Conservation (phyloP, 2,329 filamentous ascomycete species). For the Calonectria multiphialidica region DNA sequence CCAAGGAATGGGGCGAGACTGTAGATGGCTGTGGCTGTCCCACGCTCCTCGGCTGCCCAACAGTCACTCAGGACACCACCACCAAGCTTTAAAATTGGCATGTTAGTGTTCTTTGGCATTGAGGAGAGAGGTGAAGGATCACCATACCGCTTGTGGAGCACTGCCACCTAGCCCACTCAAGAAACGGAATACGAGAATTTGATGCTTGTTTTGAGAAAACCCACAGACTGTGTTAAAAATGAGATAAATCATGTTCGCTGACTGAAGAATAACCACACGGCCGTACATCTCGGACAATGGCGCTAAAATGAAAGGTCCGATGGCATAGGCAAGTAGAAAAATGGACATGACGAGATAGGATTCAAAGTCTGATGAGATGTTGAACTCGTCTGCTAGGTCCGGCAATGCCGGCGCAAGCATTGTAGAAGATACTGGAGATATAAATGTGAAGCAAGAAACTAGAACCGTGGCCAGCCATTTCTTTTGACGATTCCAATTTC, state of each 20-base stretch:
- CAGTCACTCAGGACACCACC: conserved; percentile 62
- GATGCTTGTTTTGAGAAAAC: conserved; percentile 57
- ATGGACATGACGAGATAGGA: conserved; percentile 68
- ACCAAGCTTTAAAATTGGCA: conserved; percentile 48
- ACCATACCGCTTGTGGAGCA: conserved; percentile 57
- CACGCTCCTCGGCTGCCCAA: conserved; percentile 56
- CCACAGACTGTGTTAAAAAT: conserved; percentile 66
- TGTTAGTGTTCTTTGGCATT: not conserved
- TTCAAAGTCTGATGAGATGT: conserved; percentile 55
- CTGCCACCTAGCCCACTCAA: conserved; percentile 60
- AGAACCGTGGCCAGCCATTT: conserved; percentile 51
- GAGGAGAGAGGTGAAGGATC: not conserved
- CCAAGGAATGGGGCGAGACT: conserved; percentile 58
- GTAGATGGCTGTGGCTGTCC: conserved; percentile 47
- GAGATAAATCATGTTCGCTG: conserved; percentile 63
- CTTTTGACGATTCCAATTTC: conserved; percentile 59
- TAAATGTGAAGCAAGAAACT: conserved; percentile 61
- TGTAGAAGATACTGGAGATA: conserved; percentile 67
- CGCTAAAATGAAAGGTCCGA: conserved; percentile 64
- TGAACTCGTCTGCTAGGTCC: conserved; percentile 59
- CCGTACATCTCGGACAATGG: conserved; percentile 66
- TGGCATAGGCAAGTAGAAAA: conserved; percentile 68
- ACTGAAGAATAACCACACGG: conserved; percentile 58
- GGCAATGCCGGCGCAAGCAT: conserved; percentile 62
- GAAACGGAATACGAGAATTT: conserved; percentile 64